Evolutionary conservation across 2,329 filamentous ascomycete species (phyloP), one percentile per base, ranked within the genome.

Genomic region (Dothistroma pini): DNA sequence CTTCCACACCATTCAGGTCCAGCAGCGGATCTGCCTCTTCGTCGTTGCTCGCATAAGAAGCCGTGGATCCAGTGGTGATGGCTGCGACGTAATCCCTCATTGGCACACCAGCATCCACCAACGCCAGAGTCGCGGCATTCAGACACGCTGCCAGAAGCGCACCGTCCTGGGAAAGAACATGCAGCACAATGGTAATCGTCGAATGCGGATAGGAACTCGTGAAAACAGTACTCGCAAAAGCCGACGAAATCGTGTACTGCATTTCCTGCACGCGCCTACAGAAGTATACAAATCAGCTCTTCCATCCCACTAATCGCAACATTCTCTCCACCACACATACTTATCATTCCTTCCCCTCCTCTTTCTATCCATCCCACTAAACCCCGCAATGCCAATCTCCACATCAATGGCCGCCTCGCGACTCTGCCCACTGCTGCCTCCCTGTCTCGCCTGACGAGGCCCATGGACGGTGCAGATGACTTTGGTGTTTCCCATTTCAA

Each of bases 401-500:
- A 96, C 92, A 25, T 86, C 84, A 12, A 97, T 85, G 56, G 86
- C 85, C 4, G 89, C 89, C 22, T 83, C 84, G 32, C 81, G 80
- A 56, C 75, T 75, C 61, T 74, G 77, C 16, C 69, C 68, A 6
- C 76, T 79, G 57, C 75, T 78, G 60, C 83, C 76, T 32, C 77
- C 73, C 61, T 79, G 75, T 68, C 83, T 77, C 54, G 83, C 83
- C 77, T 99, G 95, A 41, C 85, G 86, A 0, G 95, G 95, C 0
- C 95, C 95, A 1, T 88, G 86, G 53, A 99, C 88, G 25, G 93
- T 91, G 77, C 93, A 97, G 78, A 97, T 90, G 69, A 99, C 89
- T 74, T 96, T 95, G 22, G 95, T 99, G 78, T 97, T 96, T 70
- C 95, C 95, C 88, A 96, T 96, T 75, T 96, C 91, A 61, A 97